A percentile compares a stretch with the other conserved stretches of the same genome.
Evolutionary conservation across 1,284 basidiomycete species (phyloP).

Genomic region (Puccinia polysora): DNA sequence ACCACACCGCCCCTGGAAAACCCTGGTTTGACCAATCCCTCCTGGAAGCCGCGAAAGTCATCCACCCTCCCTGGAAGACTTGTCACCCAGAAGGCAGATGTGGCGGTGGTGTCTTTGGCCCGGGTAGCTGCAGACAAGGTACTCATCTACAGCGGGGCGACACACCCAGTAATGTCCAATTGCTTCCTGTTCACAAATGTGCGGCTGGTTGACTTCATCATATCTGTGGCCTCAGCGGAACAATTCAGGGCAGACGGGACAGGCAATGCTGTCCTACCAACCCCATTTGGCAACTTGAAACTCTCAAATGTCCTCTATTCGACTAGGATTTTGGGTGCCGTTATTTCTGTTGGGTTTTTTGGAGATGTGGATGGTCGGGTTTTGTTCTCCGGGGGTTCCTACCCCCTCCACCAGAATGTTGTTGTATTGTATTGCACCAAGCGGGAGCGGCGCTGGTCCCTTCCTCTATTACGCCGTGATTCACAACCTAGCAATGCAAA

Average conservation of each 20-base stretch:
- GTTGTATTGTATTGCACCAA: not conserved
- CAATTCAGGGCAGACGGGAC: not conserved
- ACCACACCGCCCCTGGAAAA: not conserved
- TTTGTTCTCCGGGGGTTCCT: not conserved
- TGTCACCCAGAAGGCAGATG: no score
- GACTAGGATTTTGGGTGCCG: not conserved
- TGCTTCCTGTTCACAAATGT: no score
- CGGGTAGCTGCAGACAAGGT: no score
- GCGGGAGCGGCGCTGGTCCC: not conserved
- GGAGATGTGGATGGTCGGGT: not conserved
- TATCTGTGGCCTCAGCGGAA: constrained; percentile 3
- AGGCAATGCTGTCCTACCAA: not conserved
- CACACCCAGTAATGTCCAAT: no score
- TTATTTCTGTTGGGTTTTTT: not conserved
- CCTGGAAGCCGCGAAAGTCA: not conserved
- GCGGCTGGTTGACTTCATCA: not conserved
- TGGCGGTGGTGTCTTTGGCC: no score
- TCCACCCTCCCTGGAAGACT: not conserved
- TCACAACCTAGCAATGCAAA: no score
- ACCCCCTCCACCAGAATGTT: not conserved
- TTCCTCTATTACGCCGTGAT: not conserved
- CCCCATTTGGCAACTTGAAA: not conserved
- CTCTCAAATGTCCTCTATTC: not conserved
- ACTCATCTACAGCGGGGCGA: no score
- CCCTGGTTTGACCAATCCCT: not conserved